Evolutionary conservation across 306 rosid genomes (phyloP), one percentile per base, ranked within the genome.

Genomic region (Cucumis melo): DNA sequence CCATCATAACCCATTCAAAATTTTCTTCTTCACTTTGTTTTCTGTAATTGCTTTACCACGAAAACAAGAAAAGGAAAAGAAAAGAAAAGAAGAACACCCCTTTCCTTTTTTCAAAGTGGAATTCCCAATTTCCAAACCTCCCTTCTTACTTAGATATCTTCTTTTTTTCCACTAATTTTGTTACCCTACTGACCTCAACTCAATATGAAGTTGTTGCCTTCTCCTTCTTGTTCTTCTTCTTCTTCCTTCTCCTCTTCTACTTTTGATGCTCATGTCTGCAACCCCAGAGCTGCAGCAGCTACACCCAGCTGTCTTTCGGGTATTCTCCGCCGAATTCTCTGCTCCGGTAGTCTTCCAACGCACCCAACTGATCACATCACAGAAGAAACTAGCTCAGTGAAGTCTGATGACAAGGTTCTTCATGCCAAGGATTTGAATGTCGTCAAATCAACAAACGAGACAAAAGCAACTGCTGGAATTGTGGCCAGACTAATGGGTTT

Each of bases 401-500:
- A 60, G 32, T 42, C 68, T 81, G 77, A 16, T 29, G 76, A 48
- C 46, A 50, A 27, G 60, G 1, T 72, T 50, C 41, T 63, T 1
- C 55, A 76, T 83, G 77, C 74, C 80, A 79, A 56, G 65, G 66
- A 79, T 59, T 82, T 83, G 7, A 82, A 79, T 20, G 36, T 55
- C 29, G 65, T 54, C 27, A 74, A 77, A 7, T 82, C 74, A 16
- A 67, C 74, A 76, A 36, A 46, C 50, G 86, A 77, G 20, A 50
- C 66, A 13, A 23, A 75, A 74, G n/a, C 83, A 41, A 19, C 85
- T 23, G 90, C 96, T 39, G 85, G 89, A 19, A 67, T 93, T 20
- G 95, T 93, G 21, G 98, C 91, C 16, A 91, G 96, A 86, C 82
- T 91, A 10, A 93, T 93, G 96, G 98, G 98, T 56, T 86, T 93